Evolutionary conservation across 2,329 filamentous ascomycete genomes (phyloP), one percentile per base, ranked within the genome.

Genomic region (Penicillium paneum): DNA sequence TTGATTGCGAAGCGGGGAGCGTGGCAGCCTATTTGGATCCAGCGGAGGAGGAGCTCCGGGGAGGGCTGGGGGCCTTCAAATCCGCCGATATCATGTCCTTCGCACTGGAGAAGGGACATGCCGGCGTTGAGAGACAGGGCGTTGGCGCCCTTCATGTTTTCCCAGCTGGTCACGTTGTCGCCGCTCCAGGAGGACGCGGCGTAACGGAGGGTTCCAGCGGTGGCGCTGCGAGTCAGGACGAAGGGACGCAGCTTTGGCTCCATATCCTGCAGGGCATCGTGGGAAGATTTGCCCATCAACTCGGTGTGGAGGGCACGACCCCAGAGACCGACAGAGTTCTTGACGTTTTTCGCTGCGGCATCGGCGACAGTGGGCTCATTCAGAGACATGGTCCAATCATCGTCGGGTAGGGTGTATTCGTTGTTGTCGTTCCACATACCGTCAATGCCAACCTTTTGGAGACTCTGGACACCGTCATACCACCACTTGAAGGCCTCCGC

Each of bases 361-460:
- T 77, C 61, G 0, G 69, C 59, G 2, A 79, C 67, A 1, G 72
- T 72, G 1, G 61, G 56, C 35, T 76, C 73, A 38, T 84, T 78
- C 0, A 89, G 74, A 0, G 82, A 81, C 48, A 84, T 81, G 52
- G 83, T 72, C 87, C 87, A 90, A 24, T 81, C 76, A 55, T 90
- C 87, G 56, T 83, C 78, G 0, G 84, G 80, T 3, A 88, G 78
- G 0, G 83, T 85, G 67, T 89, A 90, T 68, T 90, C 87, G 61
- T 90, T 90, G 71, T 90, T 90, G 67, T 90, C 87, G 60, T 90
- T 90, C 87, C 88, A 90, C 74, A 90, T 89, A 44, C 81, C 86
- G 60, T 89, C 86, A 52, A 90, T 86, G 1, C 87, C 87, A 8
- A 83, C 73, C 26, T 81, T 74, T 51, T 83, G 83, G 1, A 90